Percentiles rank a stretch among this genome's conserved stretches.
Conservation (phyloP, 768 basidiomycete genomes). For the Suillus decipiens region DNA sequence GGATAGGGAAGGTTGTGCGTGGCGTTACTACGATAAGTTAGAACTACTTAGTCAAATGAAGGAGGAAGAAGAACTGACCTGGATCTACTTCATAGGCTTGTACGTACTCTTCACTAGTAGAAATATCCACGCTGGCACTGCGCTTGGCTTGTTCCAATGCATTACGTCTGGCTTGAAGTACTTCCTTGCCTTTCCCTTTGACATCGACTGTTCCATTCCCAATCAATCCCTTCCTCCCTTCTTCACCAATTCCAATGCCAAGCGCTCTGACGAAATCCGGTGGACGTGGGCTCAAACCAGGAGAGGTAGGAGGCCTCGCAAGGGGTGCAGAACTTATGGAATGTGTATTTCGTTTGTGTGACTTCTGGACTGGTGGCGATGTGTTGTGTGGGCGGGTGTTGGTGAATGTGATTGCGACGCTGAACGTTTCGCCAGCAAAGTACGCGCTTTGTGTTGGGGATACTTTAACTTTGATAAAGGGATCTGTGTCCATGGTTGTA, state of each 20-base stretch:
- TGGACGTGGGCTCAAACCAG: slow-evolving; percentile 53
- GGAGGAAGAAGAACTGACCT: slow-evolving; percentile 14
- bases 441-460: slow-evolving; percentile 85
- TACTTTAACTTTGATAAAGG: slow-evolving; percentile 67
- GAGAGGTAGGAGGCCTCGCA: slow-evolving; percentile 80
- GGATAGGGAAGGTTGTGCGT: slow-evolving; percentile 50
- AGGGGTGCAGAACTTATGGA: slow-evolving; percentile 84
- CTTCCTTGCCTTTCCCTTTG: slow-evolving; percentile 43
- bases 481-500: slow-evolving; percentile 32
- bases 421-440: slow-evolving; percentile 90
- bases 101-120: slow-evolving; percentile 26
- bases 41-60: slow-evolving; percentile 5
- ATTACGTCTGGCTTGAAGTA: slow-evolving; percentile 55
- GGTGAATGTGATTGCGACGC: slow-evolving; percentile 83
- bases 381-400: slow-evolving; percentile 59
- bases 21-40: slow-evolving; percentile 41
- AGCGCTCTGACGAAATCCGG: slow-evolving; percentile 23
- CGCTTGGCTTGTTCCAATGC: slow-evolving; percentile 48
- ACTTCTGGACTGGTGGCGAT: slow-evolving; percentile 13
- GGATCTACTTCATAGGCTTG: slow-evolving; percentile 31
- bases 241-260: slow-evolving; percentile 32
- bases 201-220: slow-evolving; percentile 41
- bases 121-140: slow-evolving; percentile 10
- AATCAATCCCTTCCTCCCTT: slow-evolving; percentile 54
- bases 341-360: slow-evolving; percentile 73